phyloP scores from a whole-genome alignment of 2,329 filamentous ascomycete species.

The Beauveria pseudobassiana region DNA sequence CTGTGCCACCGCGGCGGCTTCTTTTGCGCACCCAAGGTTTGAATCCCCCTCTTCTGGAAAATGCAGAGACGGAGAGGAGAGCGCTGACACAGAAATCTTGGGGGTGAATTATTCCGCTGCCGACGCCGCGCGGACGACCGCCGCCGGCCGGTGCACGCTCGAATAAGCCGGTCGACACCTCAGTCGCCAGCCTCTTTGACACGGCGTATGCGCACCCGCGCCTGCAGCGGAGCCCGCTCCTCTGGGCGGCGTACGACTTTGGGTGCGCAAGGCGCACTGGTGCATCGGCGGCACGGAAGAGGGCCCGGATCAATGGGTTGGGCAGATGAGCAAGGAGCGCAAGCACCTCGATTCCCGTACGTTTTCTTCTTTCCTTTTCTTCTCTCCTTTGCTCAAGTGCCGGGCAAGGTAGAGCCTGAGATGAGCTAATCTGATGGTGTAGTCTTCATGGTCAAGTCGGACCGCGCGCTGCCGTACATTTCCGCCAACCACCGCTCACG shows the following conservation, averaged over 20 bases:
- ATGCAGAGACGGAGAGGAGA: background rate
- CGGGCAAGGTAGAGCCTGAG: too few species aligned
- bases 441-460: conserved; percentile 39
- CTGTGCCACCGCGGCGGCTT: conserved; percentile 40
- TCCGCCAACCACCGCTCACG: conserved; percentile 25
- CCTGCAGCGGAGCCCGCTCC: conserved; percentile 32
- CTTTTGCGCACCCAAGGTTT: conserved; percentile 36
- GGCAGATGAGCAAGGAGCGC: conserved; percentile 31
- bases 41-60: background rate
- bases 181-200: conserved; percentile 41
- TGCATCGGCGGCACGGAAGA: conserved; percentile 36
- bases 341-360: conserved; percentile 28
- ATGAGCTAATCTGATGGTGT: too few species aligned
- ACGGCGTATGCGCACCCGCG: conserved; percentile 42
- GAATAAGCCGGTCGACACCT: conserved; percentile 40
- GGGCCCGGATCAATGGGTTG: conserved; percentile 42
- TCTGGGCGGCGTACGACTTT: conserved; percentile 41
- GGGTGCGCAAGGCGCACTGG: conserved; percentile 35
- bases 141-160: conserved; percentile 29
- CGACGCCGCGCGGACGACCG: conserved; percentile 17
- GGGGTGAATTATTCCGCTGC: conserved; percentile 21
- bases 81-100: background rate
- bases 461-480: conserved; percentile 36
- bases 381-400: too few species aligned
- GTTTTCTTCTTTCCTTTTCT: background rate